A percentile compares a stretch with the other conserved stretches of the same genome.
Evolutionary conservation across 2,329 filamentous ascomycete genomes (phyloP).

Genomic region (Fusarium acutatum): DNA sequence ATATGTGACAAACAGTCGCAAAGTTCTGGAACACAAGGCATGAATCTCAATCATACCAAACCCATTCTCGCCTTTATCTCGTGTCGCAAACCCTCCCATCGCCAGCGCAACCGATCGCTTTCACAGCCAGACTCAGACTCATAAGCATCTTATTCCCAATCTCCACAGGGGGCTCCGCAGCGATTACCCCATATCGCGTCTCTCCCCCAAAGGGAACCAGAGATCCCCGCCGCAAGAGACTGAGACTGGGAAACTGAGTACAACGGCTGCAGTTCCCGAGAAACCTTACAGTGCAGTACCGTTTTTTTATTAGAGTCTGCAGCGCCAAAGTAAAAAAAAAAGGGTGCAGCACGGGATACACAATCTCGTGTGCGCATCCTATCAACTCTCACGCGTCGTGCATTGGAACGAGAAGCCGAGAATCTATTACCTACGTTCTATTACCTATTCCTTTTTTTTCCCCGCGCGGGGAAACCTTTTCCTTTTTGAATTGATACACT

Average conservation of each 20-base stretch:
- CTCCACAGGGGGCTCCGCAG: slow-evolving; percentile 32
- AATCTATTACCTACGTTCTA: slow-evolving; percentile 5
- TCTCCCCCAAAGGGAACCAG: not conserved
- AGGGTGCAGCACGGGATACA: not conserved
- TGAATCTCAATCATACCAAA: slow-evolving; percentile 11
- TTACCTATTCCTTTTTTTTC: not conserved
- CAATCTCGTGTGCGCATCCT: not conserved
- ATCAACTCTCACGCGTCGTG: not conserved
- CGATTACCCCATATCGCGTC: slow-evolving; percentile 25
- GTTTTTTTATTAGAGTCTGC: not conserved
- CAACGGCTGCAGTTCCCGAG: not conserved
- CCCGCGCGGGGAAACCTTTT: not conserved
- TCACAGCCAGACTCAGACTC: not conserved
- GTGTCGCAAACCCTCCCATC: not conserved
- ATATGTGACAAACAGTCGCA: slow-evolving; percentile 9
- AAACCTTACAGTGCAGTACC: not conserved
- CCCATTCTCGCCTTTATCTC: not conserved
- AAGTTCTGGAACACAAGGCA: slow-evolving; percentile 16
- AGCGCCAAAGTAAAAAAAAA: not conserved
- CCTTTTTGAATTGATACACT: not conserved
- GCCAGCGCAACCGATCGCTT: not conserved
- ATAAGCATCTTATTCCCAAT: slow-evolving; percentile 11
- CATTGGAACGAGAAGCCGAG: not conserved
- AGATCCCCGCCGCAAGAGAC: slow-evolving; percentile 24
- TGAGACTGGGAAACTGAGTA: not conserved